phyloP scores from a whole-genome alignment of 805 yeast species.

The Grigorovia yakushimaensis region DNA sequence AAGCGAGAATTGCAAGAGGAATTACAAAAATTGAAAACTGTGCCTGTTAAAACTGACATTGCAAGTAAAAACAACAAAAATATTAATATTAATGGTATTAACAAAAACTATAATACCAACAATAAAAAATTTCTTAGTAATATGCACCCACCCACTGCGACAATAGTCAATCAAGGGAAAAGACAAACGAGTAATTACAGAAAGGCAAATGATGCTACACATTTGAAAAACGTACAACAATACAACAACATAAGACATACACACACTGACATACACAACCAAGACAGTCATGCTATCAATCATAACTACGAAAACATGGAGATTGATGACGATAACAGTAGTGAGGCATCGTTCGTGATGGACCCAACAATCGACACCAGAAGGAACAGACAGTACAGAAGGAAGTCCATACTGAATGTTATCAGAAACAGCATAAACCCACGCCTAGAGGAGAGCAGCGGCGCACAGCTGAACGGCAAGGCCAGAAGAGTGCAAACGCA shows the following conservation, averaged over 20 bases:
- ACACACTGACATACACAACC: background rate
- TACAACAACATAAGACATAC: background rate
- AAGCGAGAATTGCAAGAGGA: conserved; percentile 10
- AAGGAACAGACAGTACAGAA: conserved; percentile 15
- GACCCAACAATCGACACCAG: conserved; percentile 16
- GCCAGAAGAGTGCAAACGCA: background rate
- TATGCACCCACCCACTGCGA: background rate
- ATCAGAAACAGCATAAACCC: conserved; percentile 20
- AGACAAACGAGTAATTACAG: background rate
- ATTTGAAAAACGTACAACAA: background rate
- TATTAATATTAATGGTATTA: background rate
- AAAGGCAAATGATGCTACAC: background rate
- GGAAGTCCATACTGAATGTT: conserved; percentile 27
- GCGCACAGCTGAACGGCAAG: background rate
- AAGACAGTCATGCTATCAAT: background rate
- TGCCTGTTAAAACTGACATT: background rate
- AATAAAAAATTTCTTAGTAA: background rate
- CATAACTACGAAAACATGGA: background rate
- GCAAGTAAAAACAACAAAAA: background rate
- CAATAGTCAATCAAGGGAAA: background rate
- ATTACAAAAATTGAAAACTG: background rate
- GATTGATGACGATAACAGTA: conserved; percentile 22
- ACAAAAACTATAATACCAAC: background rate
- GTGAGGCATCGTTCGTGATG: conserved; percentile 28
- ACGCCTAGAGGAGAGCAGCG: background rate